Conservation (phyloP, 2,329 filamentous ascomycete genomes). For the Cytospora piceicola region DNA sequence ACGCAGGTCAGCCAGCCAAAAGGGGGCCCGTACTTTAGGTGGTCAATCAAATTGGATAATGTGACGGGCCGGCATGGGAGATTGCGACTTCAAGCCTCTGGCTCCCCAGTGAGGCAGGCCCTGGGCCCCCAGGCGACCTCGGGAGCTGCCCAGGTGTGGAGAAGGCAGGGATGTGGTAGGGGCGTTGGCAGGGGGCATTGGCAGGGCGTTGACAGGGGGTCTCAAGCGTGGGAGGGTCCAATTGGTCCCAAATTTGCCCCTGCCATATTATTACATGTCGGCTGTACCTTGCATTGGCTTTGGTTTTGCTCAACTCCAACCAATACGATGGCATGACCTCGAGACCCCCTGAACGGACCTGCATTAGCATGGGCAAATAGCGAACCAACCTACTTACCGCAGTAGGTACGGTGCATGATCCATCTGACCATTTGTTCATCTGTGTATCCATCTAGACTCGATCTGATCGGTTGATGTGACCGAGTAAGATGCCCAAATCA, state of each 20-base stretch:
- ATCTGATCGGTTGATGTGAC: not conserved
- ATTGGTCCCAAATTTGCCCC: slow-evolving; percentile 23
- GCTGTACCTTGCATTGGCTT: slow-evolving; percentile 19
- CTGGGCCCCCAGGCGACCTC: no score
- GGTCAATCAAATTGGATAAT: slow-evolving; percentile 18
- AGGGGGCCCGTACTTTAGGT: no score
- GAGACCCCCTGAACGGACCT: slow-evolving; percentile 17
- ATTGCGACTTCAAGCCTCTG: slow-evolving; percentile 16
- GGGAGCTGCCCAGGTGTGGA: no score
- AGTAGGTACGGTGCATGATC: not conserved
- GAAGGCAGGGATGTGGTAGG: not conserved
- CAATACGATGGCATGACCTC: slow-evolving; percentile 13
- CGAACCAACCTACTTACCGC: slow-evolving; percentile 3
- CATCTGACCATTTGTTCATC: no score
- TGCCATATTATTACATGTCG: slow-evolving; percentile 17
- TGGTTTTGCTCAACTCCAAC: not conserved
- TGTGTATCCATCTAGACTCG: no score
- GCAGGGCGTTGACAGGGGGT: no score
- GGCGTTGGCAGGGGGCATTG: not conserved
- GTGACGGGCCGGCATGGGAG: slow-evolving; percentile 12
- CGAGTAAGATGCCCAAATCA: not conserved
- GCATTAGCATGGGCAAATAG: slow-evolving; percentile 9
- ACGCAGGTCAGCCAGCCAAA: not conserved
- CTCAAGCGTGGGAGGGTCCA: slow-evolving; percentile 12
- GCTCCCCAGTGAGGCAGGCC: no score